These are phyloP conservation scores for Urochloa ruziziensis DNA, from an alignment of 176 grass and related monocot genomes.

Conservation along the genomic window DNA sequence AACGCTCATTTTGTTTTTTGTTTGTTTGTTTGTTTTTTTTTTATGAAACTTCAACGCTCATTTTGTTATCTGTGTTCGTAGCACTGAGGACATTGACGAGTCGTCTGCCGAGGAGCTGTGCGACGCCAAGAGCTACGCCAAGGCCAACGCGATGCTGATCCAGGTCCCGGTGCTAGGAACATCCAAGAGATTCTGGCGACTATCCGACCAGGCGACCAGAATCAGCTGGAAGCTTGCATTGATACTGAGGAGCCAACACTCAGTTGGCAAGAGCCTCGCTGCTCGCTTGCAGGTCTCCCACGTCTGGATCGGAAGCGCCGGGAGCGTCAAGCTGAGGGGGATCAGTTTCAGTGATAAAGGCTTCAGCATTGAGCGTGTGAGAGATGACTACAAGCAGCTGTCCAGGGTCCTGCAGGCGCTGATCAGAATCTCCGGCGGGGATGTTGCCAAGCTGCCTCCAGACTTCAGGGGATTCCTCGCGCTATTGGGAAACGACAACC, in stretches of 20 bases:
- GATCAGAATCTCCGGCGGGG: neutral
- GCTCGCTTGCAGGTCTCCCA: constrained; percentile 7
- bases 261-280: neutral
- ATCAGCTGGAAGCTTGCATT: constrained; percentile 1
- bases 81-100: neutral
- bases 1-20: too few relatives aligned
- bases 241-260: neutral
- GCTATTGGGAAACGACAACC: neutral
- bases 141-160: neutral
- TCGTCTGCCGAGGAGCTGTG: neutral
- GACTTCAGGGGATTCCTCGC: neutral
- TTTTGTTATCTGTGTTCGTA: neutral
- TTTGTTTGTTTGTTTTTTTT: too few relatives aligned
- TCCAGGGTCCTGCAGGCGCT: neutral
- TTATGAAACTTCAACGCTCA: too few relatives aligned
- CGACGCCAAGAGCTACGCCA: neutral
- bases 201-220: neutral
- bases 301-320: neutral
- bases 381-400: neutral
- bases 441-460: neutral
- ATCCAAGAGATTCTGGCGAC: neutral
- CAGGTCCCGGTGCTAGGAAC: neutral
- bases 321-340: neutral
- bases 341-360: neutral
- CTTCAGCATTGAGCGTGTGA: neutral